Conservation (phyloP, 164 flowering plant species). For the Magnolia sinica region DNA sequence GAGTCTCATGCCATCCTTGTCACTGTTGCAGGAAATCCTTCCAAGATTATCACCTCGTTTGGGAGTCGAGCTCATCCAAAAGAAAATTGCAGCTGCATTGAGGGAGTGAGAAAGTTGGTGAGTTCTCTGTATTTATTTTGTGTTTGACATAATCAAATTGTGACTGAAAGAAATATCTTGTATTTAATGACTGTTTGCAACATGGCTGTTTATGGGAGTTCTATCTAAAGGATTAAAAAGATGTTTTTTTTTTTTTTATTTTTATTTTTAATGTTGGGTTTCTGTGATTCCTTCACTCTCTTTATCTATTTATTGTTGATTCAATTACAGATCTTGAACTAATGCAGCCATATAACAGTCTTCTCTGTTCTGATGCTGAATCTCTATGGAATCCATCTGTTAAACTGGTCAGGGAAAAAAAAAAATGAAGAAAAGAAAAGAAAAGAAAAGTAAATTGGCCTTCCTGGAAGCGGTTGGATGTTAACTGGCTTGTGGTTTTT, state of each 20-base stretch:
- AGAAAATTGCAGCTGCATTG: conserved; percentile 76
- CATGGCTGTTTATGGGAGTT: background rate
- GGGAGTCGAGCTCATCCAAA: conserved; percentile 72
- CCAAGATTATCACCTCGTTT: conserved; percentile 89
- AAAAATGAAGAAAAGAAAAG: too few relatives aligned
- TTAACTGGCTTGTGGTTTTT: too few relatives aligned
- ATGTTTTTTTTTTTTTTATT: background rate
- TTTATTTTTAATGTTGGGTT: background rate
- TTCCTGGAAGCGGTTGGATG: too few relatives aligned
- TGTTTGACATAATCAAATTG: background rate
- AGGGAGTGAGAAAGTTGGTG: conserved; percentile 18
- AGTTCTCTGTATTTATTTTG: background rate
- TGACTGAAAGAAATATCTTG: background rate
- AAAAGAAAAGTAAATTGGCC: too few relatives aligned
- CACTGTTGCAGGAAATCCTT: conserved; percentile 53
- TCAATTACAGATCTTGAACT: too few relatives aligned
- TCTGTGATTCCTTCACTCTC: too few relatives aligned
- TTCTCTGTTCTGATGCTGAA: too few relatives aligned
- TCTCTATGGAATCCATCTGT: too few relatives aligned
- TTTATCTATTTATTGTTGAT: too few relatives aligned
- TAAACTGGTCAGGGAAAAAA: too few relatives aligned
- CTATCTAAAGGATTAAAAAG: background rate
- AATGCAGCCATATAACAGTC: too few relatives aligned
- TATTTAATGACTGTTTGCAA: background rate
- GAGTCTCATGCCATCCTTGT: background rate